A percentile compares a stretch with the other conserved stretches of the same genome.
These are phyloP conservation scores for Plectranthus barbatus DNA, from an alignment of 257 asterid genomes.

Conservation along the genomic window DNA sequence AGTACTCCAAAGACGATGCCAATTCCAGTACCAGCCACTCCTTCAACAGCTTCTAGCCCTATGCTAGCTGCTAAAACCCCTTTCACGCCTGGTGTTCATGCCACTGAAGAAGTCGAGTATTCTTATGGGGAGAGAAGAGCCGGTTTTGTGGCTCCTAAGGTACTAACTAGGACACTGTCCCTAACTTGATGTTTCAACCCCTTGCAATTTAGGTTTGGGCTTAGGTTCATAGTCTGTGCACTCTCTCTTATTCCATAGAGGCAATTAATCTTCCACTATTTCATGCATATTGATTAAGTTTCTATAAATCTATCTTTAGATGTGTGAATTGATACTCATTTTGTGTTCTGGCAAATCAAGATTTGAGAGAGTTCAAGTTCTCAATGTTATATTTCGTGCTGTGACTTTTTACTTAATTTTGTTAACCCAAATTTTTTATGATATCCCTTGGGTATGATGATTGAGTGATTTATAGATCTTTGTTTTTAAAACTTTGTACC, in stretches of 20 bases:
- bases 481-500: too few relatives aligned
- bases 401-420: too few relatives aligned
- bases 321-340: conserved; percentile 4
- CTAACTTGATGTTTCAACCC: conserved; percentile 22
- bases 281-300: neutral
- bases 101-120: conserved; percentile 21
- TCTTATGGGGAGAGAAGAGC: conserved; percentile 79
- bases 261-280: conserved; percentile 12
- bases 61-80: conserved; percentile 43
- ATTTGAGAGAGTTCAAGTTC: neutral
- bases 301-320: neutral
- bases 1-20: conserved; percentile 42
- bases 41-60: conserved; percentile 31
- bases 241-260: neutral
- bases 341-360: neutral
- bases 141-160: conserved; percentile 30
- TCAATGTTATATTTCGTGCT: too few relatives aligned
- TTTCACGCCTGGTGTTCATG: conserved; percentile 17
- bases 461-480: too few relatives aligned
- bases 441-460: too few relatives aligned
- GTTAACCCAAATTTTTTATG: too few relatives aligned
- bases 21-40: conserved; percentile 38
- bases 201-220: neutral
- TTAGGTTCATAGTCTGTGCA: too few relatives aligned
- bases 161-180: conserved; percentile 13